Base-by-base conservation (phyloP, 306 rosid genomes). In the Quillaja saponaria region DNA sequence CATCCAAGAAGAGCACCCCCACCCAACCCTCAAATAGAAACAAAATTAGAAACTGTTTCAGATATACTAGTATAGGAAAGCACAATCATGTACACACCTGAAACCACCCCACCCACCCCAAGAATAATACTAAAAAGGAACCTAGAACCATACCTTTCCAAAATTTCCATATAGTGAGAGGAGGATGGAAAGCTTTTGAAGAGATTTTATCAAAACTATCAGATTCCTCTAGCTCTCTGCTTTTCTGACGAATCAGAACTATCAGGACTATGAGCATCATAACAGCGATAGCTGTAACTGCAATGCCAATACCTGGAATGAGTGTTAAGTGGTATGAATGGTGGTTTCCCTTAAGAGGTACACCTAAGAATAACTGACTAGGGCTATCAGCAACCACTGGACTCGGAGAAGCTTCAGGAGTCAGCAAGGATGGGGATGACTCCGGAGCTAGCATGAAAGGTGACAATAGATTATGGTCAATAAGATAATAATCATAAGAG, bases 211-310 rank as follows among this genome's bases (percentile, higher is more conserved):
- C 81, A 18, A 60, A 31, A 49, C 66, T 76, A 53, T 80, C 86
- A 57, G 85, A 76, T 39, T 67, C 87, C 46, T 76, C 81, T 47
- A 89, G 84, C 81, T 89, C 96, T 87, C 66, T 81, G 65, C 69
- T 87, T 80, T 87, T 94, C 60, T 76, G 80, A 61, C 81, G 86
- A 62, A 94, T 94, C 65, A 94, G 90, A 79, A 87, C 69, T 63
- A 94, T 68, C 85, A 94, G 78, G 75, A 94, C 82, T 37, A 78
- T 54, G 34, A 94, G 81, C 82, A 84, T 76, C 68, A 71, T 55
- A 74, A 85, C 78, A 61, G 99, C 91, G 67, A 65, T 59, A 50
- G 77, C 89, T 34, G 96, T 89, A 67, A 94, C 81, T 58, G 81
- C 89, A 63, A 94, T 81, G 64, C 94, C 94, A 69, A 94, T 70